Conservation (phyloP, 2,329 filamentous ascomycete genomes). For the Botrytis tulipae region DNA sequence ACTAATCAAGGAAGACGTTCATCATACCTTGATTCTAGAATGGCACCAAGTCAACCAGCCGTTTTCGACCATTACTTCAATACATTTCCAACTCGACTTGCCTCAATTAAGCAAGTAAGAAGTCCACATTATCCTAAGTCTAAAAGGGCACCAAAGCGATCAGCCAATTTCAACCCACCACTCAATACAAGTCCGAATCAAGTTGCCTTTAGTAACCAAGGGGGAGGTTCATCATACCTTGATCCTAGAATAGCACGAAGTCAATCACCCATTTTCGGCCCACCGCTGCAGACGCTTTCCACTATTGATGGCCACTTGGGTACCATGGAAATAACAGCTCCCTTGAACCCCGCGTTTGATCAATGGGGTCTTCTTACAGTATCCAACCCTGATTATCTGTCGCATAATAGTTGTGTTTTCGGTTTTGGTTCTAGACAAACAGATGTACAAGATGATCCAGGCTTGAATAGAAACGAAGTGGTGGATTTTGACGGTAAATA, state of each 20-base stretch:
- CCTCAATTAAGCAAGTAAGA: too few relatives aligned
- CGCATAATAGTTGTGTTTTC: not conserved
- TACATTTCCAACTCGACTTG: too few relatives aligned
- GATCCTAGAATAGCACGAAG: not conserved
- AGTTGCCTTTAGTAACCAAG: not conserved
- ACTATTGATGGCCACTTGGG: too few relatives aligned
- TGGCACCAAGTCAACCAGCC: not conserved
- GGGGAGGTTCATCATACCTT: not conserved
- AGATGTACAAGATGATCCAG: not conserved
- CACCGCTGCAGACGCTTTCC: not conserved
- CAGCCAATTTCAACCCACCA: too few relatives aligned
- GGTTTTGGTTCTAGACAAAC: not conserved
- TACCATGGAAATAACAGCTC: not conserved
- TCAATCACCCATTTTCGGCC: not conserved
- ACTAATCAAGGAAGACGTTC: not conserved
- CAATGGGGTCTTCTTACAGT: not conserved
- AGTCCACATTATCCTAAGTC: too few relatives aligned
- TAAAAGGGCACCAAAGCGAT: too few relatives aligned
- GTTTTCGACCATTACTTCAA: rapidly evolving
- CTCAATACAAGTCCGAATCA: rapidly evolving
- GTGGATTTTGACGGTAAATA: not conserved
- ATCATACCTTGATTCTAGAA: rapidly evolving
- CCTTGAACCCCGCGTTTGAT: not conserved
- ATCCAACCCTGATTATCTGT: not conserved
- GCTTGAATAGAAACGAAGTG: not conserved